Base-by-base conservation (phyloP, 2,329 filamentous ascomycete genomes). In the Microdochium paspali region DNA sequence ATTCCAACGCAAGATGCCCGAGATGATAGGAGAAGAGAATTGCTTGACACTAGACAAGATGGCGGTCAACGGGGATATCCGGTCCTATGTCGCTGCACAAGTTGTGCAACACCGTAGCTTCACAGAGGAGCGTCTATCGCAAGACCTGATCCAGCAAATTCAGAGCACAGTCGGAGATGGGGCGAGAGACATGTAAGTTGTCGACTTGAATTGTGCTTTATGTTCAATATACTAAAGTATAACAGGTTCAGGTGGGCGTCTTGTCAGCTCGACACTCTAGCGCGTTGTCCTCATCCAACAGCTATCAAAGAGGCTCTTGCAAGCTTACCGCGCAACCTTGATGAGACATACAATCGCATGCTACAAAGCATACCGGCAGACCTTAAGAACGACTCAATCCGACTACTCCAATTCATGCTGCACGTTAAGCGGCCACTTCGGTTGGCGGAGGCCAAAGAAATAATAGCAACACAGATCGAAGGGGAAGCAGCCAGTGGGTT, bases 171-270 rank as follows among this genome's bases (percentile, higher is more conserved):
- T 58, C 23, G 56, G 52, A 10, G 47, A 49, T 28, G 31, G 55
- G 4, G 55, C 60, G 30, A 49, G 58, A 23, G 61, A 60, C 31
- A 65, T 63, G 60, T 62, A 53, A 55, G 59, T 30, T 32, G 5
- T 18, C 4, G 31, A n/a, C 30, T 42, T 51, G 25, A 44, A 30
- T 25, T 21, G 39, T n/a, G n/a, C 10, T 9, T 35, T 35, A n/a
- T 9, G 31, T n/a, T n/a, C 18, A n/a, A 35, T n/a, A 35, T 35
- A 35, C 31, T 35, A n/a, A 35, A 9, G 18, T 35, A 20, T 45
- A 48, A 2, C 35, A 58, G 58, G 60, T 61, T 59, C 44, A 52
- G 54, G 46, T 62, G 51, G 54, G 56, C 51, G n/a, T 46, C 47
- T n/a, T 61, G 55, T 48, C 60, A 65, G 48, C 43, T 64, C 15